These are phyloP conservation scores for Pseudomonodictys pantanalensis DNA, from an alignment of 495 filamentous ascomycete species.

Conservation along the genomic window DNA sequence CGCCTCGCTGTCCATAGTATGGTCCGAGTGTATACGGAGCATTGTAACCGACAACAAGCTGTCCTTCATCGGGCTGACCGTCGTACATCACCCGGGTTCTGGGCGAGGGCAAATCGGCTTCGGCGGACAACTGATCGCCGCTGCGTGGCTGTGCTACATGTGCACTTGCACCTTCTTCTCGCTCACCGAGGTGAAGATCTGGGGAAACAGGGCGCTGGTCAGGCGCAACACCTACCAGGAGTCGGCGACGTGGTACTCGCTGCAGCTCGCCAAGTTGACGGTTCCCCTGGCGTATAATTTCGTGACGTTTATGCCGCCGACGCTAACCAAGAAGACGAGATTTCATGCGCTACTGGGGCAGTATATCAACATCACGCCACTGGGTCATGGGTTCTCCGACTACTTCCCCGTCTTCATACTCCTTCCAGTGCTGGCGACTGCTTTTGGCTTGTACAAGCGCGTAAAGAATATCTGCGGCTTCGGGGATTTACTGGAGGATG, in stretches of 20 bases:
- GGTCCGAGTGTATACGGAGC: slow-evolving; percentile 85
- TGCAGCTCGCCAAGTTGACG: slow-evolving; percentile 82
- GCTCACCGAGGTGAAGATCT: slow-evolving; percentile 85
- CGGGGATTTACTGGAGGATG: slow-evolving; percentile 59
- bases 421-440: slow-evolving; percentile 73
- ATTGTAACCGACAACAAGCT: slow-evolving; percentile 63
- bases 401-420: slow-evolving; percentile 86
- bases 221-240: slow-evolving; percentile 86
- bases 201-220: slow-evolving; percentile 89
- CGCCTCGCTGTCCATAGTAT: slow-evolving; percentile 79
- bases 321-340: slow-evolving; percentile 64
- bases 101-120: slow-evolving; percentile 72
- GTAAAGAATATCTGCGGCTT: slow-evolving; percentile 77
- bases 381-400: slow-evolving; percentile 80
- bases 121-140: slow-evolving; percentile 76
- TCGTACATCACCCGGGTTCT: slow-evolving; percentile 70
- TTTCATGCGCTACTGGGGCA: slow-evolving; percentile 86
- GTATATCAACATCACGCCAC: slow-evolving; percentile 77
- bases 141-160: slow-evolving; percentile 93
- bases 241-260: slow-evolving; percentile 90
- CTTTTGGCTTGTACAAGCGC: slow-evolving; percentile 83
- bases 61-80: slow-evolving; percentile 79
- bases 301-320: slow-evolving; percentile 73
- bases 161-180: slow-evolving; percentile 77
- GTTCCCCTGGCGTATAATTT: slow-evolving; percentile 96